Base-by-base conservation (phyloP, 2,329 filamentous ascomycete species). In the Knufia fluminis region DNA sequence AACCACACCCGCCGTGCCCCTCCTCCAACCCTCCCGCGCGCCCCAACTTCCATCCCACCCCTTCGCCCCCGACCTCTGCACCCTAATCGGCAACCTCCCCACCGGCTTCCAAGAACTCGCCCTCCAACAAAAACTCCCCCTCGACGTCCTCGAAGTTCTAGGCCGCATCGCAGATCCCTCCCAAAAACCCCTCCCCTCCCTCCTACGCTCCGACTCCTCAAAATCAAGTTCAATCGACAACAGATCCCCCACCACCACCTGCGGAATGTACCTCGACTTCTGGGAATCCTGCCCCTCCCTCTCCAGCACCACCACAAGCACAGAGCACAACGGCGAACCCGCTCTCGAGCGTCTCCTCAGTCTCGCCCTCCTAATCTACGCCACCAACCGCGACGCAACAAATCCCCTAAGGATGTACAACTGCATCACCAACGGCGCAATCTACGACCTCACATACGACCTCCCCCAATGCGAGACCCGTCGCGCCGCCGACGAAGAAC, bases 71-170 rank as follows among this genome's bases (percentile, higher is more conserved):
- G 50, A 52, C 12, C 14, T 54, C 4, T 56, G 50, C 31, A 44
- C 17, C 12, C 35, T 45, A 24, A 41, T 56, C 38, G 41, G 52
- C 39, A 36, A 46, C 12, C 20, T 56, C 19, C 53, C 50, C 10
- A 40, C 48, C 42, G 54, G 54, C 8, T 56, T 56, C 32, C 47
- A 49, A 24, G 54, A 53, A 33, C 50, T 56, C 8, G 54, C 54
- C 9, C 22, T 56, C 6, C 42, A 45, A 31, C 42, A 26, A 12
- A 45, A 45, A 33, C 28, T 45, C 4, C 42, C 42, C 3, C 42
- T 45, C 17, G 42, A 45, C 24, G n/a, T 45, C 24, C 42, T 45
- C 24, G 42, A 45, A 26, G 42, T 45, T n/a, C 42, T 45, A 7
- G 42, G 24, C 28, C 42, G 42, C 28, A 45, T 45, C 19, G 24